phyloP scores from a whole-genome alignment of 176 grass and related monocot species.

The Carex parvula region DNA sequence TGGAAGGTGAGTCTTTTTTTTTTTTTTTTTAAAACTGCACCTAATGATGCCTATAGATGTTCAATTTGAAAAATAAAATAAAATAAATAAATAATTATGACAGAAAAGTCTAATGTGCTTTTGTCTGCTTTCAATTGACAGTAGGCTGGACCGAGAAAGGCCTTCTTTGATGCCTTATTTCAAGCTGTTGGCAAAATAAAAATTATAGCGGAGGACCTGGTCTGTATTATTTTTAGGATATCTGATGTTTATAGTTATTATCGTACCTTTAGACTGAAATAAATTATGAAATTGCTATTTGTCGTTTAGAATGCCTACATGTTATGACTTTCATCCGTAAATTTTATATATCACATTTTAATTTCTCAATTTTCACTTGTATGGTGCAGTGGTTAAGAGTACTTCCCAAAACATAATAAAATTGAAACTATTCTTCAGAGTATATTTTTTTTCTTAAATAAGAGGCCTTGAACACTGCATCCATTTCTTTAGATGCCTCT shows the following conservation, averaged over 20 bases:
- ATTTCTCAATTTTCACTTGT: background rate
- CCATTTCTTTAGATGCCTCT: background rate
- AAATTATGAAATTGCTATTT: conserved; percentile 16
- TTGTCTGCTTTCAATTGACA: conserved; percentile 41
- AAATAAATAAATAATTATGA: background rate
- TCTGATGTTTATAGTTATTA: background rate
- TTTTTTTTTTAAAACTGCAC: background rate
- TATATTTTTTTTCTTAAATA: background rate
- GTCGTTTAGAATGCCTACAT: background rate
- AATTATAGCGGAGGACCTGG: conserved; percentile 96
- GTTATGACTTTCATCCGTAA: background rate
- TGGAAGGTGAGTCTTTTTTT: conserved; percentile 66
- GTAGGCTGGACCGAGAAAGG: conserved; percentile 97
- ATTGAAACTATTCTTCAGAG: background rate
- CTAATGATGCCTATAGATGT: conserved; percentile 26
- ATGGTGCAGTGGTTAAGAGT: background rate
- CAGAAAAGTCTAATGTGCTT: conserved; percentile 3
- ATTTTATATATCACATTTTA: background rate
- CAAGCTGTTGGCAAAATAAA: conserved; percentile 69
- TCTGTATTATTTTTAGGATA: conserved; percentile 27
- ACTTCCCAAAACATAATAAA: background rate
- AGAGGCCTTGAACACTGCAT: background rate
- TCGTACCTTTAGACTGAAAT: background rate
- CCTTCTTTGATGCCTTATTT: conserved; percentile 82
- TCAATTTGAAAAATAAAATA: conserved; percentile 18